Conservation (phyloP, 768 basidiomycete species). For the Termitomyces titanicus region DNA sequence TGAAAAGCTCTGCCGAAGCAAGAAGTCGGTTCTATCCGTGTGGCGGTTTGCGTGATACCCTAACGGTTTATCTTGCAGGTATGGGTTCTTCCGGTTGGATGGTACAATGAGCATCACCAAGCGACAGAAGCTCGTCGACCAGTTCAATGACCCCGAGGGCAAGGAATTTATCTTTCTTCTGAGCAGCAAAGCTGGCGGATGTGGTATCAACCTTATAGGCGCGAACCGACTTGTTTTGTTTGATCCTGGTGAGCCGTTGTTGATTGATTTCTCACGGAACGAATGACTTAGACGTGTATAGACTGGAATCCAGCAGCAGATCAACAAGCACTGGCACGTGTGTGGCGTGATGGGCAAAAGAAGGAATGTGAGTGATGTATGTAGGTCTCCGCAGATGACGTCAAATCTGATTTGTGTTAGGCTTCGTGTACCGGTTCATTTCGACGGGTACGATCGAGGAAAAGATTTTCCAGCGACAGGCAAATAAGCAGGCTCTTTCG, state of each 20-base stretch:
- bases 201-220: constrained; percentile 96
- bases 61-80: constrained; percentile 41
- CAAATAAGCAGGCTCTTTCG: constrained; percentile 92
- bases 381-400: not conserved
- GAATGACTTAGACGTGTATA: constrained; percentile 24
- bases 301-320: constrained; percentile 99
- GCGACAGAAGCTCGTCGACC: constrained; percentile 93
- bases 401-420: constrained; percentile 31
- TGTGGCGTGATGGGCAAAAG: constrained; percentile 99
- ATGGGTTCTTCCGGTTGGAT: constrained; percentile 89
- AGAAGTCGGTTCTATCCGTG: constrained; percentile 54
- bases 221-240: constrained; percentile 95
- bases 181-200: constrained; percentile 94
- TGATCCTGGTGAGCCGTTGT: constrained; percentile 67
- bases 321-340: constrained; percentile 96
- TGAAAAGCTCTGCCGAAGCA: constrained; percentile 80
- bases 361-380: constrained; percentile 78
- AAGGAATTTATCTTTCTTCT: constrained; percentile 94
- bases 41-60: not conserved
- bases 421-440: constrained; percentile 98
- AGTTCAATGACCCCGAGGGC: constrained; percentile 90
- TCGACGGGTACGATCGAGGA: constrained; percentile 97
- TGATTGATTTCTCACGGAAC: not conserved
- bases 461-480: constrained; percentile 98
- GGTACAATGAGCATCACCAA: constrained; percentile 92